A percentile compares a stretch with the other conserved stretches of the same genome.
Conservation (phyloP, 352 stramenopile species). For the Globisporangium okanoganense region DNA sequence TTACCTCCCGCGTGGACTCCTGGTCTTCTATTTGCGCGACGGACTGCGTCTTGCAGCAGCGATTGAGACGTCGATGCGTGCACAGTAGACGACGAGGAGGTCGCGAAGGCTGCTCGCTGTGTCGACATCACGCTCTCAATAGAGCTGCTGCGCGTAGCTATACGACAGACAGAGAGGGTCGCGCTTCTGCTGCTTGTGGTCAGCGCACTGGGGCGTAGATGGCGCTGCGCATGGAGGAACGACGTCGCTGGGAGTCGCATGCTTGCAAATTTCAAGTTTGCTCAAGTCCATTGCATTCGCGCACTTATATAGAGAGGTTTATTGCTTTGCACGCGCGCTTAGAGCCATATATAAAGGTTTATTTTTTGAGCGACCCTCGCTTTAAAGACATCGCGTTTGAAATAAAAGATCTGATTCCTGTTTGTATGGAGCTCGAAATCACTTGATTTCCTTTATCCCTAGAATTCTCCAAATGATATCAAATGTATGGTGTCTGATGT, state of each 20-base stretch:
- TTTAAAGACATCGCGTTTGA: too few species aligned
- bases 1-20: background rate
- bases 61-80: background rate
- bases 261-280: background rate
- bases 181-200: background rate
- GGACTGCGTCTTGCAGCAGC: conserved; percentile 2
- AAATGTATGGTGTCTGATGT: too few species aligned
- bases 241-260: conserved; percentile 3
- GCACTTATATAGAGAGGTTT: too few species aligned
- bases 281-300: background rate
- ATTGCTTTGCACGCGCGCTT: too few species aligned
- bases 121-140: background rate
- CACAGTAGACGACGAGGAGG: background rate
- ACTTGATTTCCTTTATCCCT: too few species aligned
- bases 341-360: too few species aligned
- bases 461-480: too few species aligned
- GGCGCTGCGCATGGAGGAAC: conserved; percentile 2
- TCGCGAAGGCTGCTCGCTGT: conserved; percentile 4
- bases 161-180: too few species aligned
- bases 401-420: too few species aligned
- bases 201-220: background rate
- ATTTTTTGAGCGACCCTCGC: too few species aligned
- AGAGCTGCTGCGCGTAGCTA: background rate
- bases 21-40: background rate
- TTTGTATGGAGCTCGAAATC: too few species aligned